A percentile compares a stretch with the other conserved stretches of the same genome.
Evolutionary conservation across 371 early-diverging fungal genomes (phyloP).

Genomic region (Lichtheimia ornata): DNA sequence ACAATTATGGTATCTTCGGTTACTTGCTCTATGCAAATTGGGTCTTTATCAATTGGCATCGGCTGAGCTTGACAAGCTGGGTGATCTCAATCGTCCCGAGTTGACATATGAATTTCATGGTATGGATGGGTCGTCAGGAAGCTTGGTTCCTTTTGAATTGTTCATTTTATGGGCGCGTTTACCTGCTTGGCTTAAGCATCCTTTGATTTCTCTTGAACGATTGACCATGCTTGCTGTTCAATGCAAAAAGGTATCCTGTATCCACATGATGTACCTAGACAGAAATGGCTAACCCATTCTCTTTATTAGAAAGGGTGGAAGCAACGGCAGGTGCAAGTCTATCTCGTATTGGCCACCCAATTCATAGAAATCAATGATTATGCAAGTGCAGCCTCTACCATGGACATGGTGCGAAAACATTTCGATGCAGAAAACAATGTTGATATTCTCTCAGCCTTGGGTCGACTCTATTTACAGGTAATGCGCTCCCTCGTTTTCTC

Average conservation of each 20-base stretch:
- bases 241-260: constrained; percentile 43
- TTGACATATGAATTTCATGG: constrained; percentile 45
- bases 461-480: constrained; percentile 60
- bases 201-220: constrained; percentile 50
- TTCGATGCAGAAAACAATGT: constrained; percentile 25
- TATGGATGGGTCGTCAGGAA: constrained; percentile 18
- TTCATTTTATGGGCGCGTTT: constrained; percentile 53
- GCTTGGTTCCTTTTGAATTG: constrained; percentile 60
- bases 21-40: constrained; percentile 54
- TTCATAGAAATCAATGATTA: constrained; percentile 53
- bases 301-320: constrained; percentile 33
- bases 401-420: constrained; percentile 28
- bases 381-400: constrained; percentile 41
- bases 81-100: constrained; percentile 53
- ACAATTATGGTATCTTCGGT: constrained; percentile 58
- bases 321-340: constrained; percentile 50
- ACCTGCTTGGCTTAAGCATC: constrained; percentile 53
- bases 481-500: neutral
- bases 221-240: constrained; percentile 51
- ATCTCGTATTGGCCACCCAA: constrained; percentile 55
- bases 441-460: constrained; percentile 55
- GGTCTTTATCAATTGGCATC: constrained; percentile 61
- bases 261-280: neutral
- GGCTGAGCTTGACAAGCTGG: constrained; percentile 63
- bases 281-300: too few relatives aligned